A percentile compares a stretch with the other conserved stretches of the same genome.
phyloP scores from a whole-genome alignment of 805 yeast species.

The Saturnispora zaruensis region DNA sequence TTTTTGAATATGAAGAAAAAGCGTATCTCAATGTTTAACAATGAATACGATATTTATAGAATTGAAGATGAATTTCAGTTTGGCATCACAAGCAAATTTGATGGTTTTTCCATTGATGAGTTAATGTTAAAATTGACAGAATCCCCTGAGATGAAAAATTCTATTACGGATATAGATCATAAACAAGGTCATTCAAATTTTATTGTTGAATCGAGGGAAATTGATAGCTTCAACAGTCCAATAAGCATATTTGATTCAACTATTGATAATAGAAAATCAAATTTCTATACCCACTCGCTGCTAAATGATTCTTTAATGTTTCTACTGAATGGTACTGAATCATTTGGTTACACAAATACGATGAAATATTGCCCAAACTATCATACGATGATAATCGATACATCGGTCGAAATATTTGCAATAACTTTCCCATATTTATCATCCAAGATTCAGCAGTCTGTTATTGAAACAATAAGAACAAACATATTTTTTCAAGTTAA shows the following conservation, averaged over 20 bases:
- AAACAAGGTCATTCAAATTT: constrained; percentile 19
- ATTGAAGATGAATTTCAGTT: constrained; percentile 32
- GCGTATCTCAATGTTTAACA: constrained; percentile 10
- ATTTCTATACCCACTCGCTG: constrained; percentile 34
- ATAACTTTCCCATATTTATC: constrained; percentile 62
- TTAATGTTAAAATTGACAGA: constrained; percentile 22
- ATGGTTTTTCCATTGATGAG: constrained; percentile 26
- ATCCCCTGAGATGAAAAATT: neutral
- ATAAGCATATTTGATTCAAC: constrained; percentile 20
- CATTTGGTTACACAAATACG: constrained; percentile 30
- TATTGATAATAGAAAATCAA: constrained; percentile 28
- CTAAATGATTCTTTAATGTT: constrained; percentile 34
- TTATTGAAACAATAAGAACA: constrained; percentile 71
- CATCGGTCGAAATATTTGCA: constrained; percentile 70
- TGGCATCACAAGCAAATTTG: constrained; percentile 37
- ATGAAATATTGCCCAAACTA: constrained; percentile 33
- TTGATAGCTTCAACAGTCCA: constrained; percentile 24
- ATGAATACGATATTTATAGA: constrained; percentile 28
- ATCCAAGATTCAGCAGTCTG: constrained; percentile 73
- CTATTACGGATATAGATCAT: constrained; percentile 22
- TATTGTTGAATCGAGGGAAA: constrained; percentile 26
- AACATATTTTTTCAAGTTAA: constrained; percentile 36
- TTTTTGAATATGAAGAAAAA: constrained; percentile 12
- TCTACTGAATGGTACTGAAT: constrained; percentile 22
- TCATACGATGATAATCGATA: constrained; percentile 55